A percentile compares a stretch with the other conserved stretches of the same genome.
These are phyloP conservation scores for Tetracladium marchalianum DNA, from an alignment of 495 filamentous ascomycete genomes.

Conservation along the genomic window DNA sequence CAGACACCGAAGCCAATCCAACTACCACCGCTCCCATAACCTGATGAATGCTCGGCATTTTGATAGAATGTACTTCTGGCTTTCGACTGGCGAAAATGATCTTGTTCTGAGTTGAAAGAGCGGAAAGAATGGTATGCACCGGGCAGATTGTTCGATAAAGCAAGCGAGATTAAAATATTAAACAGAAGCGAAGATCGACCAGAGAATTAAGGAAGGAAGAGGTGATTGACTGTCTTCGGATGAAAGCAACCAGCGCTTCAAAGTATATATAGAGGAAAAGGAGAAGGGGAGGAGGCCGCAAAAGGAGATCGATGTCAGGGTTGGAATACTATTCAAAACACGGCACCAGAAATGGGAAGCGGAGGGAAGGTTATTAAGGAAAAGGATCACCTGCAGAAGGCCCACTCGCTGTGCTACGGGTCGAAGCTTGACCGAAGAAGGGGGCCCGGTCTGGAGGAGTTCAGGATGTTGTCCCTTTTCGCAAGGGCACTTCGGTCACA, in stretches of 20 bases:
- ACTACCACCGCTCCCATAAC: constrained; percentile 29
- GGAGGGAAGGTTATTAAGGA: constrained; percentile 6
- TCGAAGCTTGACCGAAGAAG: constrained; percentile 16
- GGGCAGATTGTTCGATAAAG: constrained; percentile 13
- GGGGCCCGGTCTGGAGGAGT: constrained; percentile 1
- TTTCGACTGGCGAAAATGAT: constrained; percentile 14
- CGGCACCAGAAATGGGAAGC: no score
- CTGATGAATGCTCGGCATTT: constrained; percentile 32
- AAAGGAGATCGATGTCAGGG: constrained; percentile 11
- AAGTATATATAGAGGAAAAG: constrained; percentile 24
- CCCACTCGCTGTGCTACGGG: constrained; percentile 9
- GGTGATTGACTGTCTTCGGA: constrained; percentile 24
- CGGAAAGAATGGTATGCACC: background rate
- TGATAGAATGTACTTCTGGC: constrained; percentile 36
- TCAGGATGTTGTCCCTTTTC: constrained; percentile 5
- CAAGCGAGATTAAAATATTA: constrained; percentile 8
- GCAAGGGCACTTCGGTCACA: constrained; percentile 1
- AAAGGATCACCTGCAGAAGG: no score
- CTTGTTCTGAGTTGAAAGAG: constrained; percentile 7
- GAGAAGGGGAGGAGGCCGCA: constrained; percentile 1
- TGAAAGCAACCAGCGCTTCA: constrained; percentile 50
- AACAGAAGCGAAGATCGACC: constrained; percentile 9
- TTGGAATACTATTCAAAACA: no score
- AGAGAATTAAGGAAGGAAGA: constrained; percentile 27
- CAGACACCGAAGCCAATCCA: constrained; percentile 36